Percentiles rank a stretch among this genome's conserved stretches.
Evolutionary conservation across 2,329 filamentous ascomycete genomes (phyloP).

Genomic region (Corniculantispora saksenae): DNA sequence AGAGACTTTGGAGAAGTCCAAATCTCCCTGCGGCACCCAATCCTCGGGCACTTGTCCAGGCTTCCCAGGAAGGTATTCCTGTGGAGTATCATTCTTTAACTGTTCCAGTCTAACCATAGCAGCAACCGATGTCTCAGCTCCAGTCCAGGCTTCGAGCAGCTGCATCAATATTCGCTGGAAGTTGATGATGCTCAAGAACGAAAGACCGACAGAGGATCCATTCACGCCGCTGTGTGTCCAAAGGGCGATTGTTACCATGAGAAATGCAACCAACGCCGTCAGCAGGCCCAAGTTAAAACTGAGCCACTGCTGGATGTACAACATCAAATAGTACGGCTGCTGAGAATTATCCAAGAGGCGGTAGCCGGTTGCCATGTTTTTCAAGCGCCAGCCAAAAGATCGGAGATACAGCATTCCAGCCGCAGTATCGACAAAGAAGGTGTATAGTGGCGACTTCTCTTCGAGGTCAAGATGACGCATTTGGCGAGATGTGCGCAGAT

Average conservation of each 20-base stretch:
- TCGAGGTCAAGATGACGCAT: conserved; percentile 8
- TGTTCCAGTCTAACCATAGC: not conserved
- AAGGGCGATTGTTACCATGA: not conserved
- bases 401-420: not conserved
- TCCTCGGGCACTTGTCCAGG: not conserved
- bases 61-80: not conserved
- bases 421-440: not conserved
- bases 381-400: not conserved
- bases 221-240: not conserved
- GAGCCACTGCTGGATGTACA: conserved; percentile 7
- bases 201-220: not conserved
- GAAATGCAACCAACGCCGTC: not conserved
- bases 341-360: conserved; percentile 2
- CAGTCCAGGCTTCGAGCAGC: not conserved
- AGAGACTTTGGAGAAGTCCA: not conserved
- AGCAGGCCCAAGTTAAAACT: not conserved
- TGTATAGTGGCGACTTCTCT: conserved; percentile 4
- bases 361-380: not conserved
- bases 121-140: not conserved
- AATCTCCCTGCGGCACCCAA: not conserved
- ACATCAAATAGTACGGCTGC: conserved; percentile 7
- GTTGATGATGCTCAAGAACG: not conserved
- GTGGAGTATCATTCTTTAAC: not conserved
- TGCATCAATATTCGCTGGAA: not conserved
- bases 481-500: conserved; percentile 9